Evolutionary conservation across 352 stramenopile genomes (phyloP).

Genomic region (Lagenidium giganteum): DNA sequence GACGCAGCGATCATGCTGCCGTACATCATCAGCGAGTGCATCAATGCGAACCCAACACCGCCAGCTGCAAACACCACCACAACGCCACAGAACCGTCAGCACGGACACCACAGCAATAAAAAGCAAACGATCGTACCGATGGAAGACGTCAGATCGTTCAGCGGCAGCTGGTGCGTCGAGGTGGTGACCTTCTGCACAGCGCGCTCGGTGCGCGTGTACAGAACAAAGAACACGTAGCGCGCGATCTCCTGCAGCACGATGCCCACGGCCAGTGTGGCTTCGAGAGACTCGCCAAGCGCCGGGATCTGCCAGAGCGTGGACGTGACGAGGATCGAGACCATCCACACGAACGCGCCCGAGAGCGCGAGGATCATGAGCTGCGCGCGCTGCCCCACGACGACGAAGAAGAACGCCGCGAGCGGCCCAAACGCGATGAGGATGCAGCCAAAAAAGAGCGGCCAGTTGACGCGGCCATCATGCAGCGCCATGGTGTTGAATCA

Average conservation of each 20-base stretch:
- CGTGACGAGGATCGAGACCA: constrained; percentile 73
- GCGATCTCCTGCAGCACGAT: constrained; percentile 72
- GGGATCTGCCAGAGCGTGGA: constrained; percentile 72
- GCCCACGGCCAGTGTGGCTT: constrained; percentile 63
- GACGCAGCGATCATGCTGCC: constrained; percentile 68
- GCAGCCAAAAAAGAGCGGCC: constrained; percentile 81
- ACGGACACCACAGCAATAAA: background rate
- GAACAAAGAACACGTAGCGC: constrained; percentile 62
- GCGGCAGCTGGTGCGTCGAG: constrained; percentile 67
- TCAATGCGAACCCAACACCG: constrained; percentile 75
- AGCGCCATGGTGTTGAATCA: constrained; percentile 44
- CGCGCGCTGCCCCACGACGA: constrained; percentile 70
- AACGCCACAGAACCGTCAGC: background rate
- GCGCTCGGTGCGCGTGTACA: constrained; percentile 71
- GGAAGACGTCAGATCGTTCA: constrained; percentile 82
- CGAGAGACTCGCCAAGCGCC: constrained; percentile 62
- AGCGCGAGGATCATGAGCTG: constrained; percentile 83
- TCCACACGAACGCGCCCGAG: constrained; percentile 76
- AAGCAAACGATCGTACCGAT: constrained; percentile 31
- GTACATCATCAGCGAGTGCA: constrained; percentile 85
- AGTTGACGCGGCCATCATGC: constrained; percentile 70
- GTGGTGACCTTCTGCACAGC: constrained; percentile 76
- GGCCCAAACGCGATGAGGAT: constrained; percentile 76
- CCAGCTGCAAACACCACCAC: constrained; percentile 43
- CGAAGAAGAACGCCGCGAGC: constrained; percentile 70